Evolutionary conservation across 2,329 filamentous ascomycete genomes (phyloP), one percentile per base, ranked within the genome.

Genomic region (Epichloe elymi): DNA sequence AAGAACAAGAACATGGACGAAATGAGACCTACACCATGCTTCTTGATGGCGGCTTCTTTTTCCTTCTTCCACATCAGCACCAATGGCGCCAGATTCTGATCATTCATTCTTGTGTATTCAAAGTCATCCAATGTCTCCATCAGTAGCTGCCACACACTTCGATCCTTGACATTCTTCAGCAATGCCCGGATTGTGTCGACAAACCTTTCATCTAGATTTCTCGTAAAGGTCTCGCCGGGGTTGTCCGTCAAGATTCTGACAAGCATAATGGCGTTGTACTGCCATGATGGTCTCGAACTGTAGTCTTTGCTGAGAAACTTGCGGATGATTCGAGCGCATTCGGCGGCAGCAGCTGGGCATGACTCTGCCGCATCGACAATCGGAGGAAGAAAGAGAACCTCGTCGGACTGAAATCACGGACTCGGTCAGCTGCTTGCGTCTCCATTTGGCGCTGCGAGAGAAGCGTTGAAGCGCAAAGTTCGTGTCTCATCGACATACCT

Each of bases 241-340:
- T 98, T 96, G 66, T 97, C 90, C 59, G 83, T 77, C 57, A 98
- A 73, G 61, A 98, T 98, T 55, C 91, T 85, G 58, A 94, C 75
- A 51, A 98, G 78, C 93, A 97, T 97, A 61, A 97, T 82, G 56
- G 88, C 85, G 70, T 97, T 96, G 75, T 96, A 97, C 67, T 97
- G 91, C 58, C 83, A 82, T 60, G 86, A 82, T 10, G 87, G 74
- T 44, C 72, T 73, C 26, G 67, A 64, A 59, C 68, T 80, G 67
- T 87, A 82, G 44, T 90, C 85, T 57, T 82, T 84, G 59, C 80
- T 76, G 53, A 98, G 73, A 65, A 84, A 91, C 66, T 88, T 90
- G 64, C 88, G 85, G 63, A 97, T 88, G 57, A 85, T 74, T 57
- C 79, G 73, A 47, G 89, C 88, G 59, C 87, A 88, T 60, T 90